Conservation (phyloP, 305 asterid genomes). For the Salvia sclarea region DNA sequence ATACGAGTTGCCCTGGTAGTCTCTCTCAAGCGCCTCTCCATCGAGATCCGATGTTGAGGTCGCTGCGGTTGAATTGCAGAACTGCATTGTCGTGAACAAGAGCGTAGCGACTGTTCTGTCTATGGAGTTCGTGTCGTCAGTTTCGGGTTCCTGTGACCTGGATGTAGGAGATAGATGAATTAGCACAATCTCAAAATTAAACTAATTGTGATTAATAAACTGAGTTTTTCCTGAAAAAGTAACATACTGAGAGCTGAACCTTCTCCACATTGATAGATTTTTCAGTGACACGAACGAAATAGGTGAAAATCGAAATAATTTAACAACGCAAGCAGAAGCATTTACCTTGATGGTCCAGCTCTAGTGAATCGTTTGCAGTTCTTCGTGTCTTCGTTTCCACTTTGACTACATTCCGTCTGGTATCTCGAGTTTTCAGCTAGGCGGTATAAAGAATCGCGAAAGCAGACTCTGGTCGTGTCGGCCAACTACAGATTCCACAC, state of each 20-base stretch:
- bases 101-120: conserved; percentile 54
- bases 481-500: conserved; percentile 41
- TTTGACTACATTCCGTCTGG: conserved; percentile 24
- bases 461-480: conserved; percentile 47
- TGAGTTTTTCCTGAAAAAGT: too few species aligned
- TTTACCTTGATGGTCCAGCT: conserved; percentile 37
- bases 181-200: conserved; percentile 13
- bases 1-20: conserved; percentile 2
- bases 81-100: conserved; percentile 39
- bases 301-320: neutral
- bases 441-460: conserved; percentile 60
- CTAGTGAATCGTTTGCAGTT: conserved; percentile 14
- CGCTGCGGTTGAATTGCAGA: conserved; percentile 10
- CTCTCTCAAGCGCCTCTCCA: neutral
- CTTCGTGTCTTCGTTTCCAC: conserved; percentile 16
- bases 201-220: too few species aligned
- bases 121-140: conserved; percentile 33
- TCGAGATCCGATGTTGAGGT: conserved; percentile 13
- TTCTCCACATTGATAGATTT: too few species aligned
- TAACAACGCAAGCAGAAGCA: neutral
- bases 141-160: conserved; percentile 38
- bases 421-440: conserved; percentile 54
- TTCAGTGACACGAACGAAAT: neutral
- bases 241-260: too few species aligned
- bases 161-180: neutral